Base-by-base conservation (phyloP, 805 yeast genomes). In the Lipomyces anomalus region DNA sequence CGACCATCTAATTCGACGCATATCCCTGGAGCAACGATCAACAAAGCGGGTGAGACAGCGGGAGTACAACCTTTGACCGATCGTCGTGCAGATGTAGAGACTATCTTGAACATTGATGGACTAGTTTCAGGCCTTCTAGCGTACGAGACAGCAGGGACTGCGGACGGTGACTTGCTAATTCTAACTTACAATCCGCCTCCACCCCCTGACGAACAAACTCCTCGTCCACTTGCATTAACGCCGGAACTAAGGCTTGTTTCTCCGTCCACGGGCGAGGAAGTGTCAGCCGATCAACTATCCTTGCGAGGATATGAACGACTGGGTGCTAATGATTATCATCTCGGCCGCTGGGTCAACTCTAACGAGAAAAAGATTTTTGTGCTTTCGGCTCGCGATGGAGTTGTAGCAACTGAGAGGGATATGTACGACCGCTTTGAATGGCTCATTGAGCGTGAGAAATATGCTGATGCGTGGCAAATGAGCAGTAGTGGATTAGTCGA, bases 231-330 rank as follows among this genome's bases (percentile, higher is more conserved):
- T 6, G 68, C 67, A 13, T 65, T 65, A 26, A 73, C 80, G 9
- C 95, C 97, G 0, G 96, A 89, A 53, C 65, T 90, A 21, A 76
- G 81, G 48, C 69, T 92, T 1, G 66, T 86, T 17, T 81, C 82
- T 60, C 69, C 80, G 1, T 56, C 67, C 1, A 76, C 80, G 6
- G 86, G 90, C 6, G 82, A 78, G 47, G 94, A 85, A 41, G 71
- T 76, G 11, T 79, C 84, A 43, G 86, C 80, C 20, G 96, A 90
- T 61, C 95, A 82, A 59, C 72, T 90, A 2, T 78, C 82, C 0
- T 63, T 86, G 46, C 75, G 74, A 41, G 76, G 76, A 28, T 74
- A 68, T 38, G 71, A 76, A 20, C 68, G 71, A 11, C 64, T 86
- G 35, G 88, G 94, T 0, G 68, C 84, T 16, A 89, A 90, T 61